Evolutionary conservation across 352 stramenopile species (phyloP), one percentile per base, ranked within the genome.

Genomic region (Saprolegnia parasitica): DNA sequence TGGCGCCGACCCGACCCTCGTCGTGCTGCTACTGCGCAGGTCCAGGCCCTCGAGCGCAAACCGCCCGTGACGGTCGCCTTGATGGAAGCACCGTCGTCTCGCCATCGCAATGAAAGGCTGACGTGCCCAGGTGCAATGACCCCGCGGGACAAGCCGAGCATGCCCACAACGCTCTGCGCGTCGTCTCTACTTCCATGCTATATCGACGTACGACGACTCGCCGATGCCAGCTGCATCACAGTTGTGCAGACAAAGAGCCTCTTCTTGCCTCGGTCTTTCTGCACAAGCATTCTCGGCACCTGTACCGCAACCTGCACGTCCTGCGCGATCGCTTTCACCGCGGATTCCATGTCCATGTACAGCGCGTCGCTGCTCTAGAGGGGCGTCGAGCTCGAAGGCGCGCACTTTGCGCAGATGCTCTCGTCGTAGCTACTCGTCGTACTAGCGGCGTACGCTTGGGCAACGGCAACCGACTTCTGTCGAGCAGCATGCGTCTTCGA

Each of bases 271-370:
- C 89, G 4, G 86, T 78, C 16, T 87, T 97, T 45, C 73, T 97
- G 2, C 90, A 97, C 73, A 74, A 74, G 2, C 81, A 96, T 42
- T 88, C 97, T 35, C 77, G 90, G 60, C 79, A 97, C 72, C 68
- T 97, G 15, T 97, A 95, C 72, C 84, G 96, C 74, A 97, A 96
- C 81, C 95, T 96, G 90, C 90, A 74, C 18, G 39, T 39, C 24
- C 11, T 49, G 52, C 20, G 47, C 52, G 8, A 60, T 24, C 11
- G 42, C 42, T 1, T 49, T n/a, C 42, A 3, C 18, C 18, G 13
- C 13, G 8, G 39, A 15, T 46, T 16, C 39, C 39, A 49, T 49
- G 11, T 49, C 42, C 42, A 49, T 49, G 18, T 76, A 56, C 37
- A 63, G 81, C 4, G 64, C 87, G 18, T 95, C 85, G 10, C 86